A percentile compares a stretch with the other conserved stretches of the same genome.
Evolutionary conservation across 768 basidiomycete species (phyloP).

Genomic region (Sarcomyxa edulis): DNA sequence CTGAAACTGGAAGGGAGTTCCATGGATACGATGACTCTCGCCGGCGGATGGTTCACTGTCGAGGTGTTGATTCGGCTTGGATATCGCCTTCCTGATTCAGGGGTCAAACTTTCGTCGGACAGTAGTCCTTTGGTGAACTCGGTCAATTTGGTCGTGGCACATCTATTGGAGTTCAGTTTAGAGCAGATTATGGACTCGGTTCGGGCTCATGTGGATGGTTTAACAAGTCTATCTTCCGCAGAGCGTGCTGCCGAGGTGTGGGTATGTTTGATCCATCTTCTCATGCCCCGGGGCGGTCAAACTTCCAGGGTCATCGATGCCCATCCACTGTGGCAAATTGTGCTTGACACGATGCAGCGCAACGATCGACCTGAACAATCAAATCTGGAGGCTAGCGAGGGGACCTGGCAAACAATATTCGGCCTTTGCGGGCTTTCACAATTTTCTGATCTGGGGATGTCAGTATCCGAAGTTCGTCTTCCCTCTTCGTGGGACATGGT

Average conservation of each 20-base stretch:
- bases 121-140: constrained; percentile 20
- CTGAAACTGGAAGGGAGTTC: constrained; percentile 21
- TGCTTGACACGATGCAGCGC: constrained; percentile 28
- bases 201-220: constrained; percentile 18
- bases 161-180: constrained; percentile 52
- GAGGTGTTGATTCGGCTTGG: constrained; percentile 46
- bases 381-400: constrained; percentile 50
- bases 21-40: constrained; percentile 34
- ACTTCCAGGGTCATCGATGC: constrained; percentile 10
- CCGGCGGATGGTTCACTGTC: constrained; percentile 59
- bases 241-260: constrained; percentile 60
- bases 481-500: constrained; percentile 66
- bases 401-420: constrained; percentile 67
- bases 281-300: constrained; percentile 15
- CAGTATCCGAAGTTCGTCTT: constrained; percentile 28
- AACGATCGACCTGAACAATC: constrained; percentile 18
- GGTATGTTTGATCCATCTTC: constrained; percentile 67
- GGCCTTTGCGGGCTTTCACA: constrained; percentile 72
- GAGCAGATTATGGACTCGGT: constrained; percentile 37
- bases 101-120: constrained; percentile 3
- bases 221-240: constrained; percentile 31
- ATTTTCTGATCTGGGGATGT: constrained; percentile 54
- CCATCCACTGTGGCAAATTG: constrained; percentile 41
- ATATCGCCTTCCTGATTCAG: constrained; percentile 16
- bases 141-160: constrained; percentile 35